Base-by-base conservation (phyloP, 768 basidiomycete species). In the Mrakia hoshinonis region DNA sequence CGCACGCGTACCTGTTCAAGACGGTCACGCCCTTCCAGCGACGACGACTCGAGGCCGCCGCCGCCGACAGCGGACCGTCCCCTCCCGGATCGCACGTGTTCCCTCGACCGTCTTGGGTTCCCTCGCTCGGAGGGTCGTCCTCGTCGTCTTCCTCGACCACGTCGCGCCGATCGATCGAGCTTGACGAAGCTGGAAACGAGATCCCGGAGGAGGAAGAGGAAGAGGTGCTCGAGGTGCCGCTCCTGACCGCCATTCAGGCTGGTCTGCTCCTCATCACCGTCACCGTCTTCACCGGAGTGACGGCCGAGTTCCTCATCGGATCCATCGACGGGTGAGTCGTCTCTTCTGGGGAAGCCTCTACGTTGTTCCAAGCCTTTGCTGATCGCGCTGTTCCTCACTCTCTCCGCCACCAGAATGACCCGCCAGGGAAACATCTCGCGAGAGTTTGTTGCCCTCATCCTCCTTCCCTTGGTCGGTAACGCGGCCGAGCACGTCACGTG, bases 321-420 rank as follows among this genome's bases (percentile, higher is more conserved):
- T 60, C 54, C 9, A 43, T 43, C 43, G 43, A 43, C 43, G 43
- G 43, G 36, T 34, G 49, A 51, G 22, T 51, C n/a, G 5, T 51
- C 22, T 18, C 49, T 24, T n/a, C 49, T 39, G n/a, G 6, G 58
- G n/a, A 10, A 10, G 9, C 11, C 54, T 58, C 9, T 58, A 11
- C 24, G 11, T n/a, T n/a, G 9, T 58, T n/a, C 54, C 31, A 58
- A 9, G n/a, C 54, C 24, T 10, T 10, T 12, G 11, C 12, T 58
- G 10, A 10, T 58, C 38, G 75, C 91, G 90, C 73, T 83, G 86
- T 76, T 92, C 91, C 91, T 91, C 92, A 78, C 90, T 91, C 13
- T 82, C 84, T 77, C 85, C 83, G 64, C 83, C 81, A 10, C 66
- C 38, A 54, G 73, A n/a, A 75, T 76, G 79, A 67, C 67, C 77